Percentiles rank a stretch among this genome's conserved stretches.
These are phyloP conservation scores for Rhynchospora pubera DNA, from an alignment of 176 grass and related monocot genomes.

Conservation along the genomic window DNA sequence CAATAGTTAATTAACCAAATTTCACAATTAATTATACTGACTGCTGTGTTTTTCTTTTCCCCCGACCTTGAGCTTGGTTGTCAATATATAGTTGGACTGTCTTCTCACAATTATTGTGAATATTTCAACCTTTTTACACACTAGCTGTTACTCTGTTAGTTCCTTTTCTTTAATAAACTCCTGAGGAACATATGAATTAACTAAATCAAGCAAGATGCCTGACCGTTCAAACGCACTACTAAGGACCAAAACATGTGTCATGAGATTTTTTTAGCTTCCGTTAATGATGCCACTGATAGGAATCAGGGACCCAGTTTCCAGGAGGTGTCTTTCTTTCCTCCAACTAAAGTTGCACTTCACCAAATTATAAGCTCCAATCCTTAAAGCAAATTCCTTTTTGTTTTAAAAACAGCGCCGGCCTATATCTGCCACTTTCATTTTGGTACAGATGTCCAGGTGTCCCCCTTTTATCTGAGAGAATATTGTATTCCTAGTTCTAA, in stretches of 20 bases:
- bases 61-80: not conserved
- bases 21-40: not conserved
- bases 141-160: not conserved
- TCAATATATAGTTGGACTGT: not conserved
- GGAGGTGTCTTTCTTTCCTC: conserved; percentile 3
- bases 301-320: not conserved
- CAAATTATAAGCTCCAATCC: conserved; percentile 14
- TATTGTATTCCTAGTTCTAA: not conserved
- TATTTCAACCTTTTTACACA: not conserved
- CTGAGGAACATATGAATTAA: not conserved
- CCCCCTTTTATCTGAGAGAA: not conserved
- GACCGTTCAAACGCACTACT: not conserved
- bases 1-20: not conserved
- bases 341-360: not conserved
- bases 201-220: not conserved
- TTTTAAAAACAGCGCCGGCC: conserved; percentile 1
- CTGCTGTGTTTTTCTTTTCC: not conserved
- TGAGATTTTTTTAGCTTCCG: conserved; percentile 7
- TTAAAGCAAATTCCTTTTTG: conserved; percentile 14
- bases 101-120: not conserved
- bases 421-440: not conserved
- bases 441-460: conserved; percentile 3
- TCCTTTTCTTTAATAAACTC: too few relatives aligned
- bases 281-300: conserved; percentile 12
- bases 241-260: conserved; percentile 1